Base-by-base conservation (phyloP, 2,329 filamentous ascomycete genomes). In the Clarireedia homoeocarpa region DNA sequence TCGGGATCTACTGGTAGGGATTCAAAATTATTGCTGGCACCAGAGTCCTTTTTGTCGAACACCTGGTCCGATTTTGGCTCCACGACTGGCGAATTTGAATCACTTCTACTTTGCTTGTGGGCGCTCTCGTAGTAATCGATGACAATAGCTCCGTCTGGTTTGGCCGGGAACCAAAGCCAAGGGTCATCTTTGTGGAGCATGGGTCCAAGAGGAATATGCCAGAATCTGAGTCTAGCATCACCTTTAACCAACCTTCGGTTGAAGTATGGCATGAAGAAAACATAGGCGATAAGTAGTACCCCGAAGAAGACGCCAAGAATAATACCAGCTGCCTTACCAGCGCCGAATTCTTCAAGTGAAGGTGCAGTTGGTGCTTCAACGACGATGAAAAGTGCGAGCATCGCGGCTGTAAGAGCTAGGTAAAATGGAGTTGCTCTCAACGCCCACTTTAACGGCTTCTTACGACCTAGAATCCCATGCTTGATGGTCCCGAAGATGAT, bases 401-500 rank as follows among this genome's bases (percentile, higher is more conserved):
- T 54, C 2, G 40, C 42, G 1, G 51, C 46, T 1, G 51, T 53
- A 20, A 53, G 23, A 14, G 17, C 42, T 20, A 91, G 91, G 74
- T 85, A 91, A 73, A 87, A 82, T 9, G 87, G 88, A 1, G 85
- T 84, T 51, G 80, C 85, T 73, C 77, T 89, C 54, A 91, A 80
- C 26, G 86, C 86, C 85, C 85, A 89, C 6, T 76, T 79, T 2
- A 88, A 77, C 5, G 87, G 86, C 71, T 88, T 83, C 71, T 78
- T 83, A 69, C 87, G 85, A 60, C 86, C 70, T 68, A 88, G 86
- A 3, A 91, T 86, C n/a, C 79, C 72, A 34, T 81, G 48, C 75
- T 88, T 89, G 75, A 89, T 85, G 58, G 89, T 75, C 78, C 80
- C 77, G 76, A 89, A 90, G 72, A 89, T 88, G 67, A 72, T 73